Percentiles rank a stretch among this genome's conserved stretches.
These are phyloP conservation scores for Globisporangium nagaii DNA, from an alignment of 352 stramenopile species.

Conservation along the genomic window DNA sequence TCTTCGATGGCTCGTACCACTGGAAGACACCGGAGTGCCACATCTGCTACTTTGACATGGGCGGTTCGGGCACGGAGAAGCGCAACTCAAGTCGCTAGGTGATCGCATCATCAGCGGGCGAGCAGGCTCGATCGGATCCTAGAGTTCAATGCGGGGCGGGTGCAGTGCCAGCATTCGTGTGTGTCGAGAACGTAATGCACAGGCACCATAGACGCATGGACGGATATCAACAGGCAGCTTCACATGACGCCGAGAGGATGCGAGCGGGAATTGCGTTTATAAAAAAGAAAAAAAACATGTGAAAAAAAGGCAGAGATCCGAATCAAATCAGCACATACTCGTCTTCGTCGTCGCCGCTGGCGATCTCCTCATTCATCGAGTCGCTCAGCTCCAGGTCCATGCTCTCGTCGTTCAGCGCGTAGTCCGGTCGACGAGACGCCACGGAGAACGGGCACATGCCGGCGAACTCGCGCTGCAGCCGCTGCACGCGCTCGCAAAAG, in stretches of 20 bases:
- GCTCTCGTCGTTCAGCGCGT: constrained; percentile 4
- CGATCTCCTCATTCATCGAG: constrained; percentile 13
- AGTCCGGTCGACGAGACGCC: constrained; percentile 7
- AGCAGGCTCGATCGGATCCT: no score
- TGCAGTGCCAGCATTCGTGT: no score
- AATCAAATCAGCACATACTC: constrained; percentile 14
- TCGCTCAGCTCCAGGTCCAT: constrained; percentile 9
- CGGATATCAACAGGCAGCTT: no score
- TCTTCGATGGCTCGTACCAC: constrained; percentile 75
- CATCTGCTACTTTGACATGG: constrained; percentile 77
- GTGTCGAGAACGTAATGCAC: no score
- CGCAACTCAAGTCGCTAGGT: constrained; percentile 39
- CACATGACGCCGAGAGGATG: no score
- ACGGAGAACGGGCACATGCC: constrained; percentile 8
- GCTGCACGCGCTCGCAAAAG: constrained; percentile 31
- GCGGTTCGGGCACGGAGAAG: constrained; percentile 23
- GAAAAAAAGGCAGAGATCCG: neutral
- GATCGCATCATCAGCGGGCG: no score
- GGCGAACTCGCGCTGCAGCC: neutral
- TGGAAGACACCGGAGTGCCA: constrained; percentile 78
- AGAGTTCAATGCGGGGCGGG: no score
- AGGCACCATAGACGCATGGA: no score
- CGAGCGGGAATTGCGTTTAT: no score
- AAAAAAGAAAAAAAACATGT: neutral
- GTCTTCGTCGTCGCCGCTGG: constrained; percentile 10